These are phyloP conservation scores for Pseudoturritis turrita DNA, from an alignment of 345 rosid genomes.

Conservation along the genomic window DNA sequence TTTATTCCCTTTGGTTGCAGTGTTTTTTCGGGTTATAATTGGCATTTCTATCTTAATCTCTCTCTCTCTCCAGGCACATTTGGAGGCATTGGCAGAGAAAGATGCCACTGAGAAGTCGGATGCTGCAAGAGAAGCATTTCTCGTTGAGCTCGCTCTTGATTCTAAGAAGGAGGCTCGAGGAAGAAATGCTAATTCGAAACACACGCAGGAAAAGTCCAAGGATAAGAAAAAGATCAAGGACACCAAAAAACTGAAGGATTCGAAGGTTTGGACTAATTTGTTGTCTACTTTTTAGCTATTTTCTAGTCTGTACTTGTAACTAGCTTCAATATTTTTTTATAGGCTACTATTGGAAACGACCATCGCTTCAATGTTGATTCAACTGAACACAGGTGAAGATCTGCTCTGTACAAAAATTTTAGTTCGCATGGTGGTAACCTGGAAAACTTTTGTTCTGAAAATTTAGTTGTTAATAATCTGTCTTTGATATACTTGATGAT, in stretches of 20 bases:
- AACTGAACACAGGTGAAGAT: slow-evolving; percentile 48
- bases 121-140: slow-evolving; percentile 93
- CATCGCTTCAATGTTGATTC: slow-evolving; percentile 42
- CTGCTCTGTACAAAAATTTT: not conserved
- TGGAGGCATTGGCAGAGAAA: slow-evolving; percentile 91
- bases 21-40: not conserved
- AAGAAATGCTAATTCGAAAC: slow-evolving; percentile 53
- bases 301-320: slow-evolving; percentile 5
- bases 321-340: slow-evolving; percentile 21
- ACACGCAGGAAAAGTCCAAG: slow-evolving; percentile 68
- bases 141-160: slow-evolving; percentile 92
- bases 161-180: slow-evolving; percentile 63
- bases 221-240: slow-evolving; percentile 82
- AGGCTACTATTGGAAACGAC: slow-evolving; percentile 50
- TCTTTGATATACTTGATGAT: slow-evolving; percentile 18
- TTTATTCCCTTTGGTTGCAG: not conserved
- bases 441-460: not conserved
- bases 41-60: not conserved
- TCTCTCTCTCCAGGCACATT: slow-evolving; percentile 46
- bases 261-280: slow-evolving; percentile 48
- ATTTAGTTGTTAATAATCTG: not conserved
- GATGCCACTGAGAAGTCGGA: slow-evolving; percentile 95
- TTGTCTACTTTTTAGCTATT: not conserved
- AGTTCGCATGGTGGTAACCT: slow-evolving; percentile 10
- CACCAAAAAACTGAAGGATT: slow-evolving; percentile 62